Evolutionary conservation across 305 asterid genomes (phyloP), one percentile per base, ranked within the genome.

Genomic region (Ajuga reptans): DNA sequence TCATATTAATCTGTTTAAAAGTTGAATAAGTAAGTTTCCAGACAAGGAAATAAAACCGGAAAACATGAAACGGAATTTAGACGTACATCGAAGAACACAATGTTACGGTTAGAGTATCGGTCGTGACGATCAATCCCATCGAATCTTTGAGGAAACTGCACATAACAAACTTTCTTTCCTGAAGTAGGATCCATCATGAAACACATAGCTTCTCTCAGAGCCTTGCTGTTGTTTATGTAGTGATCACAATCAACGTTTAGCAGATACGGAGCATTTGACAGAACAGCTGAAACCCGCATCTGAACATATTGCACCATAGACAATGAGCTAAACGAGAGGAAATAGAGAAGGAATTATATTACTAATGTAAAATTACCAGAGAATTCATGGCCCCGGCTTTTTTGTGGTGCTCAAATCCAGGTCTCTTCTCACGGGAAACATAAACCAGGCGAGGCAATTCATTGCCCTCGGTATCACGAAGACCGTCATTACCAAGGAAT

Each of bases 341-440:
- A 14, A 17, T 41, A 54, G 59, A 21, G 27, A 21, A 21, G 27
- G 27, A 21, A 21, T 21, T 2, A 0, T 21, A 21, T 21, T 21
- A 21, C 27, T 21, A 21, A 21, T 21, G 27, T 18, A 15, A 2
- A 49, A 42, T 78, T 74, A 91, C 97, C 92, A 91, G 79, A 36
- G 97, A 68, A 84, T 91, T 91, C 97, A 91, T 90, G 41, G 97
- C 96, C 58, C 96, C 96, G 10, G 94, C 96, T 79, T 88, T 88
- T 82, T 86, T 87, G 66, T 88, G 96, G 80, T 88, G 96, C 78
- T 90, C 90, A 37, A 91, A 88, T 8, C 95, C 91, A 57, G 89
- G 91, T 76, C 95, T 84, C 84, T 90, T 88, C 80, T 86, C 95
- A 80, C 92, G 95, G 66, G 95, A 90, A 63, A 90, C 95, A 42